Base-by-base conservation (phyloP, 306 rosid species). In the Astragalus membranaceus region DNA sequence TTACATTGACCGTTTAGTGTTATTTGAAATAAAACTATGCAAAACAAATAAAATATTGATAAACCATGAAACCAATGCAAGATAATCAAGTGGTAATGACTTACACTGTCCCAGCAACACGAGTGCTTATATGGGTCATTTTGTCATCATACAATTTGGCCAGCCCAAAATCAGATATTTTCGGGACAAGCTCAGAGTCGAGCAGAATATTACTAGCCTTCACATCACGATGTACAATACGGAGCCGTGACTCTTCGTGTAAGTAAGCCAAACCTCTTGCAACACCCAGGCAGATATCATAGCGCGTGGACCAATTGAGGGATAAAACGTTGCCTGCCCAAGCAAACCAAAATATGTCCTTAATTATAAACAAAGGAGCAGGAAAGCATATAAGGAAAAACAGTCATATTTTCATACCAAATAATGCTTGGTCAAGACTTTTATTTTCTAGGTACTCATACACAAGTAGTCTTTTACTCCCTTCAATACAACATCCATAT, bases 381-480 rank as follows among this genome's bases (percentile, higher is more conserved):
- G 26, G 43, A 70, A 51, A 54, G 8, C 5, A 44, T 13, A 14
- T 44, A 69, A 11, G 0, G 8, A 59, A 61, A 47, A 39, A 48
- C 37, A 17, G 13, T 73, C 5, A 4, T 69, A 69, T 69, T 60
- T 48, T 44, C 84, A 30, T 86, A 92, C 96, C 96, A 79, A 92
- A 92, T 65, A 92, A 39, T 62, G 92, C 96, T 87, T 86, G 95
- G 80, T 87, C 96, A 70, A 89, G 92, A 69, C 96, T 89, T 78
- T 84, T 92, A 65, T 92, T 92, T 74, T 89, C 94, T 5, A 89
- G 83, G 75, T 75, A 92, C 82, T 92, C 95, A 7, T 87, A 92
- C 15, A 92, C 94, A 44, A 92, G 92, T 70, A 89, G 96, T 48
- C 85, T 72, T 59, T 86, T 81, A 36, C 65, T 73, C 50, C 92